Percentiles rank a stretch among this genome's conserved stretches.
Evolutionary conservation across 169 alveolate species (phyloP).

Genomic region (Plasmodium inui): DNA sequence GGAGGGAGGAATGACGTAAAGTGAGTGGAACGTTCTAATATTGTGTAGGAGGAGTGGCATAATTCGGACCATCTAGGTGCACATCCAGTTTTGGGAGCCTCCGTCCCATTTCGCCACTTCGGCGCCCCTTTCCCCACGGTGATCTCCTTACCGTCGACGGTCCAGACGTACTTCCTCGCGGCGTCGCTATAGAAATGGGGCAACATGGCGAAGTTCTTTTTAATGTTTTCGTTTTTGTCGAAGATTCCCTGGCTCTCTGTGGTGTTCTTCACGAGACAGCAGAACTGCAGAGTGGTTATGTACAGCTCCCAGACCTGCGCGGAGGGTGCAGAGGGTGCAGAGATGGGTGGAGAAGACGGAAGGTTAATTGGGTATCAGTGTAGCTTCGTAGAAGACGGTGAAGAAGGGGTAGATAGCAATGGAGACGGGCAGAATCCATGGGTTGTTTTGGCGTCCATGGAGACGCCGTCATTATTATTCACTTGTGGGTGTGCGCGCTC

Average conservation of each 20-base stretch:
- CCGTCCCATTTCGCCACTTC: background rate
- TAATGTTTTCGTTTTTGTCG: slow-evolving; percentile 42
- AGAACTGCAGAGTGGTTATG: slow-evolving; percentile 13
- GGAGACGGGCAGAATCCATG: background rate
- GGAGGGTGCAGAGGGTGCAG: background rate
- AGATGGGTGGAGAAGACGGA: background rate
- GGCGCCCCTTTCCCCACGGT: background rate
- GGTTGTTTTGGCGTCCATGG: background rate
- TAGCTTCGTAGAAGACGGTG: background rate
- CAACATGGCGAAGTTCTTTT: slow-evolving; percentile 36
- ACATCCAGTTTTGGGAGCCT: background rate
- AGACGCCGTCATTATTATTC: background rate
- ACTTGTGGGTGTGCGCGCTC: background rate
- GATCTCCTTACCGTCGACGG: slow-evolving; percentile 7
- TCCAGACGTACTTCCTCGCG: slow-evolving; percentile 57
- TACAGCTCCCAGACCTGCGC: slow-evolving; percentile 59
- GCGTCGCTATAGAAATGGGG: slow-evolving; percentile 13
- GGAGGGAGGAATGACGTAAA: background rate
- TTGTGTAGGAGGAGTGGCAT: background rate
- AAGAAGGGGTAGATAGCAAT: background rate
- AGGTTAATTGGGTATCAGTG: too few relatives aligned
- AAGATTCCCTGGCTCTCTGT: slow-evolving; percentile 22
- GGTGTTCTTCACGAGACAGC: slow-evolving; percentile 22
- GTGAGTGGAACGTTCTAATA: background rate
- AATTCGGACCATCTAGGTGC: background rate